A percentile compares a stretch with the other conserved stretches of the same genome.
These are phyloP conservation scores for Scutellaria minor DNA, from an alignment of 257 asterid genomes.

Conservation along the genomic window DNA sequence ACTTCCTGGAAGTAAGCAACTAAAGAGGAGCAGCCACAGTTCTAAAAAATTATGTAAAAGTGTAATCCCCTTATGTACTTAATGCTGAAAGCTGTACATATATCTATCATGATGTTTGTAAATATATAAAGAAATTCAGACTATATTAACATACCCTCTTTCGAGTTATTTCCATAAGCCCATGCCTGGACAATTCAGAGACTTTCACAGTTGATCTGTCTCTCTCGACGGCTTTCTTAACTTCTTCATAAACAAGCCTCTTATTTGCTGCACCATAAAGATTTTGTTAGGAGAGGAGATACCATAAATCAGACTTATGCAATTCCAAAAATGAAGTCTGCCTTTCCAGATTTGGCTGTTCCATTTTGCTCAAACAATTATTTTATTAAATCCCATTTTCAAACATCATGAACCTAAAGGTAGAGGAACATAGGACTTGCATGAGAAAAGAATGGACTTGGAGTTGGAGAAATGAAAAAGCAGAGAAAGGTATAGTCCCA, in stretches of 20 bases:
- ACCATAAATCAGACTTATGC: slow-evolving; percentile 4
- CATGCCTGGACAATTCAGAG: slow-evolving; percentile 88
- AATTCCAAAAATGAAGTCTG: slow-evolving; percentile 16
- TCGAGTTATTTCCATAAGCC: slow-evolving; percentile 96
- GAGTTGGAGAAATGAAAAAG: slow-evolving; percentile 22
- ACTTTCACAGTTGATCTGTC: slow-evolving; percentile 91
- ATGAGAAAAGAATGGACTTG: slow-evolving; percentile 9
- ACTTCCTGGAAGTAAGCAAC: not conserved
- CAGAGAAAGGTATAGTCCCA: slow-evolving; percentile 11
- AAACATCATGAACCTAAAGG: slow-evolving; percentile 12
- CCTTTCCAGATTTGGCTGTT: slow-evolving; percentile 20
- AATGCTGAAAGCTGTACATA: slow-evolving; percentile 10
- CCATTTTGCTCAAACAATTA: slow-evolving; percentile 19
- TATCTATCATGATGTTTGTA: slow-evolving; percentile 18
- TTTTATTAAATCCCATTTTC: slow-evolving; percentile 14
- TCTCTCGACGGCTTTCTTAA: slow-evolving; percentile 81
- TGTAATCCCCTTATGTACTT: not conserved
- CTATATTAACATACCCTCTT: slow-evolving; percentile 69
- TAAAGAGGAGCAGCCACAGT: not conserved
- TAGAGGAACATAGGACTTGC: not conserved
- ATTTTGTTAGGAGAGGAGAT: slow-evolving; percentile 21
- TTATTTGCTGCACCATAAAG: slow-evolving; percentile 69
- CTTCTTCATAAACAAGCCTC: slow-evolving; percentile 88
- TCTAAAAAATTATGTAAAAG: no score
- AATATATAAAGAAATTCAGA: slow-evolving; percentile 6